Conservation (phyloP, 2,329 filamentous ascomycete genomes). For the Penicillium sp. region DNA sequence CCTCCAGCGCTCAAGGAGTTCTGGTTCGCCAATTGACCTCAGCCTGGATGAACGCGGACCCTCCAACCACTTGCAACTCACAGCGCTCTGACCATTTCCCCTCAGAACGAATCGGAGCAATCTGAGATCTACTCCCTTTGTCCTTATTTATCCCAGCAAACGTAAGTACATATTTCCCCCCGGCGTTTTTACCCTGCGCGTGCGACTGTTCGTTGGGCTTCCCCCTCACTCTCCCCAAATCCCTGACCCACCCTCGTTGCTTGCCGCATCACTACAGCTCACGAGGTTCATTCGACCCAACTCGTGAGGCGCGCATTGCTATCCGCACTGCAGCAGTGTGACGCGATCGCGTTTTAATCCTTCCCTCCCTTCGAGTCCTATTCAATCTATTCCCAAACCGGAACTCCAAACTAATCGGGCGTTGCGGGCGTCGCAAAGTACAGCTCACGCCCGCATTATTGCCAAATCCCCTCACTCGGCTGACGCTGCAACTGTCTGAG, state of each 20-base stretch:
- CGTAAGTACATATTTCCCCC: neutral
- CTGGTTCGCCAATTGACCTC: constrained; percentile 42
- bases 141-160: neutral
- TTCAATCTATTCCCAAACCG: constrained; percentile 12
- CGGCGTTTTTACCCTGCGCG: constrained; percentile 22
- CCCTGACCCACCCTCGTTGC: constrained; percentile 31
- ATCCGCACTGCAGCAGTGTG: constrained; percentile 24
- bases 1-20: constrained; percentile 25
- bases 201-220: constrained; percentile 27
- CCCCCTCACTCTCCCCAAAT: constrained; percentile 6
- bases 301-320: constrained; percentile 26
- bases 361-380: constrained; percentile 9
- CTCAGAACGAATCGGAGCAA: constrained; percentile 26
- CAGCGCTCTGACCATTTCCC: constrained; percentile 16
- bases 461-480: constrained; percentile 32
- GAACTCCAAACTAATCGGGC: constrained; percentile 20
- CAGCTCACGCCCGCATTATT: constrained; percentile 27
- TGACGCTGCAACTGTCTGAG: constrained; percentile 26
- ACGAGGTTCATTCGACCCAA: constrained; percentile 11
- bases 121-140: constrained; percentile 4
- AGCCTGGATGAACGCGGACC: constrained; percentile 24
- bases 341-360: constrained; percentile 15
- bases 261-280: constrained; percentile 31
- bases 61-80: constrained; percentile 19
- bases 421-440: constrained; percentile 28